Percentiles rank a stretch among this genome's conserved stretches.
phyloP scores from a whole-genome alignment of 1,139 yeast genomes.

The Diutina ranongensis region DNA sequence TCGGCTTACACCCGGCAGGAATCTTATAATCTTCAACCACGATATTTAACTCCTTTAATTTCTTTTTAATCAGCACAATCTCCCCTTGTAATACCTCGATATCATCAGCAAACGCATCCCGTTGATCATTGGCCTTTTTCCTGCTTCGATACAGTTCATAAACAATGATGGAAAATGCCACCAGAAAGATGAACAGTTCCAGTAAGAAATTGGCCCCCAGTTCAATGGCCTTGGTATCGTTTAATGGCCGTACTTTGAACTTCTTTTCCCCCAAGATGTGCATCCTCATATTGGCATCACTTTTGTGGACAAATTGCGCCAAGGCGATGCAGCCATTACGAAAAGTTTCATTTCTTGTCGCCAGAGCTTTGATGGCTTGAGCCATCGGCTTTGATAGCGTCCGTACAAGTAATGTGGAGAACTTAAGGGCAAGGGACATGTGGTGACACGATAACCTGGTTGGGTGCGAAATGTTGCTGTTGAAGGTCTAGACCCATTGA shows the following conservation, averaged over 20 bases:
- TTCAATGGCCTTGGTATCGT: slow-evolving; percentile 76
- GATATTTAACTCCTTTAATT: slow-evolving; percentile 28
- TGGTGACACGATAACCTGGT: too few relatives aligned
- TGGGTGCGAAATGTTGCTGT: background rate
- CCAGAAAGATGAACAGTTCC: slow-evolving; percentile 64
- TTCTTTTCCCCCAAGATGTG: slow-evolving; percentile 50
- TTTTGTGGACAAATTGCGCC: slow-evolving; percentile 64
- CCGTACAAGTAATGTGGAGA: slow-evolving; percentile 62
- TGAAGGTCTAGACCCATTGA: too few relatives aligned
- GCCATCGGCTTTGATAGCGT: slow-evolving; percentile 82
- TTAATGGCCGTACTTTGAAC: slow-evolving; percentile 60
- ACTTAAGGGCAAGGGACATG: slow-evolving; percentile 45
- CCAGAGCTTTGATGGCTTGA: slow-evolving; percentile 58
- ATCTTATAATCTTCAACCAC: slow-evolving; percentile 1
- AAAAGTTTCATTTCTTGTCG: slow-evolving; percentile 62
- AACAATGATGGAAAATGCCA: slow-evolving; percentile 70
- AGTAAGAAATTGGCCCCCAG: slow-evolving; percentile 73
- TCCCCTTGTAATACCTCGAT: slow-evolving; percentile 59
- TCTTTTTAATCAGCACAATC: slow-evolving; percentile 46
- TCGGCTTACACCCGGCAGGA: slow-evolving; percentile 1
- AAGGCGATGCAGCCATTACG: slow-evolving; percentile 49
- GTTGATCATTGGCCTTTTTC: slow-evolving; percentile 48
- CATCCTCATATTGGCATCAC: slow-evolving; percentile 56
- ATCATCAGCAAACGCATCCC: slow-evolving; percentile 59
- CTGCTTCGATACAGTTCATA: slow-evolving; percentile 64